phyloP scores from a whole-genome alignment of 2,329 filamentous ascomycete genomes.

The Talaromyces sp. region DNA sequence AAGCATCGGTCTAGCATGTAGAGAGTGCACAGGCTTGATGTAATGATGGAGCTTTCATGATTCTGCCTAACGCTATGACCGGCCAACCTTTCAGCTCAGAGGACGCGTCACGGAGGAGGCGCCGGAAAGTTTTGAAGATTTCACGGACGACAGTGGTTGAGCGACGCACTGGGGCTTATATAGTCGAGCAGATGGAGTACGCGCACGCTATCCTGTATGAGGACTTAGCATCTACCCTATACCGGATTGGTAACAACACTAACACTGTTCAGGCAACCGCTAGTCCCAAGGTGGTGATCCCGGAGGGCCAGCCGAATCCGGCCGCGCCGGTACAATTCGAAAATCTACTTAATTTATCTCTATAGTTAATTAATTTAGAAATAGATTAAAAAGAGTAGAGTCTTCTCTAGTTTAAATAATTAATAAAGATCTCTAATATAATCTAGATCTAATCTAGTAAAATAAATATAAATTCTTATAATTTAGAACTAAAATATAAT shows the following conservation, averaged over 20 bases:
- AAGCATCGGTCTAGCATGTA: neutral
- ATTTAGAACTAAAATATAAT: too few species aligned
- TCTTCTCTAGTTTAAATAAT: neutral
- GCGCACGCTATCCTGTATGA: neutral
- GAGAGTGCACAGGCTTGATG: neutral
- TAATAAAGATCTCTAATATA: neutral
- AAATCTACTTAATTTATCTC: neutral
- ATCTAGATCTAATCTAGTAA: too few species aligned
- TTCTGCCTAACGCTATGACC: neutral
- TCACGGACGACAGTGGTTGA: neutral
- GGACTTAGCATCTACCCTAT: neutral
- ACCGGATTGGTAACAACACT: neutral
- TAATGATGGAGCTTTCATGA: neutral
- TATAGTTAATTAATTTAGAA: too few species aligned
- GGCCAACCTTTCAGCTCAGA: conserved; percentile 1
- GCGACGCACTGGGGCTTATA: neutral
- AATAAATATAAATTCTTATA: too few species aligned
- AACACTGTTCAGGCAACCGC: neutral
- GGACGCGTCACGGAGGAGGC: neutral
- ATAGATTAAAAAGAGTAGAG: too few species aligned
- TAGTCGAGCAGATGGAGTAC: neutral
- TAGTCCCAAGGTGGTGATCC: conserved; percentile 1
- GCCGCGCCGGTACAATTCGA: conserved; percentile 9
- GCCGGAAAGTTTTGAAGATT: neutral
- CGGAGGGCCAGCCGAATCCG: conserved; percentile 1